Percentiles rank a stretch among this genome's conserved stretches.
phyloP scores from a whole-genome alignment of 345 rosid genomes.

The Syzygium aromaticum region DNA sequence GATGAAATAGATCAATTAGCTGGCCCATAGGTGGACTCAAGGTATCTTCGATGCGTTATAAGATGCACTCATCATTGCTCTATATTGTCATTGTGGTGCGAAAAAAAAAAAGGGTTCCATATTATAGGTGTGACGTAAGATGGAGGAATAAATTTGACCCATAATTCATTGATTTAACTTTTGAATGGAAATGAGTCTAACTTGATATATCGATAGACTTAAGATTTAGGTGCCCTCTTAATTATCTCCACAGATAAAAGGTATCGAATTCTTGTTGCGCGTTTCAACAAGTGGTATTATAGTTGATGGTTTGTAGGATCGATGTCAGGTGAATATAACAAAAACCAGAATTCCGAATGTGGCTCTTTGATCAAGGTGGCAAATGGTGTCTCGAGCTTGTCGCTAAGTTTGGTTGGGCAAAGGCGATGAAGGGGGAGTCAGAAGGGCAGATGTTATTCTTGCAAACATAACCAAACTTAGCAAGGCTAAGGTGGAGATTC shows the following conservation, averaged over 20 bases:
- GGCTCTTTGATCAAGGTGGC: not conserved
- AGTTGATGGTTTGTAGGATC: not conserved
- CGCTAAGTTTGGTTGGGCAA: not conserved
- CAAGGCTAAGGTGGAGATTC: not conserved
- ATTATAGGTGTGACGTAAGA: too few species aligned
- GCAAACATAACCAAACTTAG: not conserved
- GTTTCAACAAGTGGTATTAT: not conserved
- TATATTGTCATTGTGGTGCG: not conserved
- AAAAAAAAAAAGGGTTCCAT: not conserved
- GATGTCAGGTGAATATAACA: not conserved
- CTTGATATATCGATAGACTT: accelerated
- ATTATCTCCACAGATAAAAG: not conserved
- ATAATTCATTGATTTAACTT: not conserved
- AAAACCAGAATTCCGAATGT: not conserved
- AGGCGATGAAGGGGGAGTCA: not conserved
- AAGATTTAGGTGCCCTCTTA: not conserved
- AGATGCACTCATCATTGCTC: not conserved
- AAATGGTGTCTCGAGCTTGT: not conserved
- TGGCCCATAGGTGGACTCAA: not conserved
- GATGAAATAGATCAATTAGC: not conserved
- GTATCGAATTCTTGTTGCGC: not conserved
- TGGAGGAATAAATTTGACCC: not conserved
- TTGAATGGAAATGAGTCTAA: not conserved
- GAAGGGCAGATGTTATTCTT: not conserved
- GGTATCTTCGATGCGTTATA: not conserved